Conservation (phyloP, 306 rosid species). For the Quercus engelmannii region DNA sequence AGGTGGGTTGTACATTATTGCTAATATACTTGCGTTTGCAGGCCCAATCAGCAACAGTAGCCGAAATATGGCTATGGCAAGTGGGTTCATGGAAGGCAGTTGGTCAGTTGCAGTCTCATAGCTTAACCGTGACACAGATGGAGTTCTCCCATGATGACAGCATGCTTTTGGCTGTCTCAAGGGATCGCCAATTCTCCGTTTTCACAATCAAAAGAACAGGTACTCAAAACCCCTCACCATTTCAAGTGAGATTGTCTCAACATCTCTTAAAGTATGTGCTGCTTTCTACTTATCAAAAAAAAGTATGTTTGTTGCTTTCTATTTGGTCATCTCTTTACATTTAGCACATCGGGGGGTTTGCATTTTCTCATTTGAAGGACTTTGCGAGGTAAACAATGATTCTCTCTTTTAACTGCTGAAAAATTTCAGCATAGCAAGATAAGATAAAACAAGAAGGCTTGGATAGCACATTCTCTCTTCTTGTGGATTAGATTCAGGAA, state of each 20-base stretch:
- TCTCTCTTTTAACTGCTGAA: background rate
- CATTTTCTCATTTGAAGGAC: background rate
- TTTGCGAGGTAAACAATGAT: background rate
- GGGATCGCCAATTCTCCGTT: conserved; percentile 92
- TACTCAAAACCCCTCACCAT: conserved; percentile 17
- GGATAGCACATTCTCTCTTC: background rate
- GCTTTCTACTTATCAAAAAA: background rate
- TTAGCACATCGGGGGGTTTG: background rate
- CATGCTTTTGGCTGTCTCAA: conserved; percentile 77
- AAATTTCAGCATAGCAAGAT: background rate
- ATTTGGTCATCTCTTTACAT: background rate
- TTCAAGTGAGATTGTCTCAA: background rate
- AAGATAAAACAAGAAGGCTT: background rate
- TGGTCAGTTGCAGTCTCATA: conserved; percentile 79
- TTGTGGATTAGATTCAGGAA: background rate
- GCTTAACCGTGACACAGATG: conserved; percentile 89
- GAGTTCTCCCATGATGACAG: conserved; percentile 78
- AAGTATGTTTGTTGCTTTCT: background rate
- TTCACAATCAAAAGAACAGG: conserved; percentile 68
- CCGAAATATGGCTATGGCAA: conserved; percentile 96
- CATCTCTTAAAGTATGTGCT: background rate
- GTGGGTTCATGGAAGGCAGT: conserved; percentile 92
- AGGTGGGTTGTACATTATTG: conserved; percentile 8
- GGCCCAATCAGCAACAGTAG: conserved; percentile 83
- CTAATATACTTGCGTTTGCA: conserved; percentile 20